These are phyloP conservation scores for Pisolithus orientalis DNA, from an alignment of 768 basidiomycete genomes.

Conservation along the genomic window DNA sequence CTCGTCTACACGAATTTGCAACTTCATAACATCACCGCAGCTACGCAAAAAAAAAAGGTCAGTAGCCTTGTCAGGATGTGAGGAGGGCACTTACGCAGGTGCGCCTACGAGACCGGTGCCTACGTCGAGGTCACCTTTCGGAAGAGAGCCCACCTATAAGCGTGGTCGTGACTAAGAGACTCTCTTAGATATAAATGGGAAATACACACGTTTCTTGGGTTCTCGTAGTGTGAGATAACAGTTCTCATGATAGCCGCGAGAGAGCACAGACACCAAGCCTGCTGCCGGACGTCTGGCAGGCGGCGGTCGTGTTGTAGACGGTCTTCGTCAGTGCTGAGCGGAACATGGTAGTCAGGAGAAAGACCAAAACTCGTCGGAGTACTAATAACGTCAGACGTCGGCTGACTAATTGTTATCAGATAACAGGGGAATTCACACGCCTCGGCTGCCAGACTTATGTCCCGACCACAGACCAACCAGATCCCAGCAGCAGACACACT, in stretches of 20 bases:
- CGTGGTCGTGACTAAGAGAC: constrained; percentile 41
- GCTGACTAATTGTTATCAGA: constrained; percentile 9
- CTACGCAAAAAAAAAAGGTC: constrained; percentile 33
- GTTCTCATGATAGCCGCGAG: constrained; percentile 88
- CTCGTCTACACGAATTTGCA: constrained; percentile 96
- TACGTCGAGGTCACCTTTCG: constrained; percentile 86
- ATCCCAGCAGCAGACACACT: constrained; percentile 52
- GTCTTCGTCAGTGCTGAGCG: constrained; percentile 53
- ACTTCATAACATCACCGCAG: constrained; percentile 98
- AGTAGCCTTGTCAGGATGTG: constrained; percentile 7
- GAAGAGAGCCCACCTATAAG: constrained; percentile 91
- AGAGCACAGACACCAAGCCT: constrained; percentile 42
- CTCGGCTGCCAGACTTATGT: constrained; percentile 25
- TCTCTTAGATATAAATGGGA: constrained; percentile 29
- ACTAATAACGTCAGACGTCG: constrained; percentile 10
- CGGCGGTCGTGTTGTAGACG: constrained; percentile 38
- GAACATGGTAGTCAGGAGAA: constrained; percentile 53
- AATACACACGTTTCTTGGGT: constrained; percentile 84
- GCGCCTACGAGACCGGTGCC: constrained; percentile 98
- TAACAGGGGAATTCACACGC: background rate
- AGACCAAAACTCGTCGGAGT: constrained; percentile 9
- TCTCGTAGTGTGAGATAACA: constrained; percentile 97
- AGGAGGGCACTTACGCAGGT: constrained; percentile 65
- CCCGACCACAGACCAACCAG: constrained; percentile 29
- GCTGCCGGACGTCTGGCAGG: constrained; percentile 35